A percentile compares a stretch with the other conserved stretches of the same genome.
Conservation (phyloP, 1,284 basidiomycete genomes). For the Meira miltonrushii region DNA sequence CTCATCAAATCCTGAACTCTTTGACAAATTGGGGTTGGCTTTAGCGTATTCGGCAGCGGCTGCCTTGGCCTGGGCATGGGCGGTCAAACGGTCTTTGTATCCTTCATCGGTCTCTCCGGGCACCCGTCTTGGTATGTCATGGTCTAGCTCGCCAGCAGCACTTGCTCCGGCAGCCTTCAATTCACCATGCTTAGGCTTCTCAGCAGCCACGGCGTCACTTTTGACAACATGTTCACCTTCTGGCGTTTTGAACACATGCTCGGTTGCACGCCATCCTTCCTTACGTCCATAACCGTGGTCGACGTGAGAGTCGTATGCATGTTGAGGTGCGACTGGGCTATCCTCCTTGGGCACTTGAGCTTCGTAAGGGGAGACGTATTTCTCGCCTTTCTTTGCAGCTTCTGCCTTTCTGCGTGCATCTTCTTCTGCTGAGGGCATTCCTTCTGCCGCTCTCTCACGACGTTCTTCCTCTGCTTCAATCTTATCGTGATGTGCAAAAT, state of each 20-base stretch:
- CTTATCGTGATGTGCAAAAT: constrained; percentile 77
- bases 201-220: constrained; percentile 16
- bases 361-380: constrained; percentile 44
- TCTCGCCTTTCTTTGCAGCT: constrained; percentile 35
- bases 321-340: constrained; percentile 18
- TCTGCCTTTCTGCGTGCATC: constrained; percentile 33
- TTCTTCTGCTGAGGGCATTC: constrained; percentile 59
- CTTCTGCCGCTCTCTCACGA: constrained; percentile 73
- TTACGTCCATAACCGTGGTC: constrained; percentile 38
- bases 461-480: constrained; percentile 84
- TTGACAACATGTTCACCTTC: constrained; percentile 42
- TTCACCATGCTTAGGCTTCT: not conserved
- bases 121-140: constrained; percentile 4
- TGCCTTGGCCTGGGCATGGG: constrained; percentile 26
- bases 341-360: constrained; percentile 37
- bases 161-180: constrained; percentile 32
- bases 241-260: constrained; percentile 50
- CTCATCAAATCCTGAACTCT: constrained; percentile 18
- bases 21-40: constrained; percentile 15
- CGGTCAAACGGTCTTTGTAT: constrained; percentile 31
- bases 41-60: constrained; percentile 8
- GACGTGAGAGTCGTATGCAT: constrained; percentile 35
- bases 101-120: constrained; percentile 24
- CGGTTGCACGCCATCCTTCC: constrained; percentile 34
- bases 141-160: constrained; percentile 19